Conservation (phyloP, 2,329 filamentous ascomycete genomes). For the Fusarium sp. region DNA sequence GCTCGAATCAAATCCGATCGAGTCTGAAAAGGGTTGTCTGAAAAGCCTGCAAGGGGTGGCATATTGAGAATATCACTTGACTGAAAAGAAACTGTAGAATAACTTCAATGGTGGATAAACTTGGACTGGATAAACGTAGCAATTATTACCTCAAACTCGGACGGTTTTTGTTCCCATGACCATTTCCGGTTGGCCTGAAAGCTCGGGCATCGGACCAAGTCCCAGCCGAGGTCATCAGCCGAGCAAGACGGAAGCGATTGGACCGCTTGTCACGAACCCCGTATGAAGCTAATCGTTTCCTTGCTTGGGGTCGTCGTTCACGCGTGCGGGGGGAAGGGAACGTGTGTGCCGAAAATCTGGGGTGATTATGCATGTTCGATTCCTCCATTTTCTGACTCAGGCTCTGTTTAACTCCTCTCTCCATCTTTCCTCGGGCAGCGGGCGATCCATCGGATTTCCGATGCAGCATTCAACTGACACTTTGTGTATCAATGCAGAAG, state of each 20-base stretch:
- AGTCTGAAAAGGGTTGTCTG: slow-evolving; percentile 51
- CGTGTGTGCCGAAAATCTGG: not conserved
- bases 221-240: slow-evolving; percentile 13
- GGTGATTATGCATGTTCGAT: not conserved
- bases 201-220: slow-evolving; percentile 29
- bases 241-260: slow-evolving; percentile 9
- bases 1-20: slow-evolving; percentile 50
- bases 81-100: not conserved
- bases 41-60: slow-evolving; percentile 53
- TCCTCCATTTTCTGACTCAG: not conserved
- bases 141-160: not conserved
- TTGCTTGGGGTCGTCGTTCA: not conserved
- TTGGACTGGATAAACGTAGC: not conserved
- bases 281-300: slow-evolving; percentile 1
- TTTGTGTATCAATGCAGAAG: not conserved
- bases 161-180: not conserved
- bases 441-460: slow-evolving; percentile 5
- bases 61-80: slow-evolving; percentile 36
- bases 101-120: not conserved
- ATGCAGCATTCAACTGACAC: not conserved
- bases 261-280: slow-evolving; percentile 13
- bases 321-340: slow-evolving; percentile 8
- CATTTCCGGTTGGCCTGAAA: not conserved
- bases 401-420: not conserved
- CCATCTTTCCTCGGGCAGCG: slow-evolving; percentile 27